These are phyloP conservation scores for Hypoxylon subgilvum DNA, from an alignment of 495 filamentous ascomycete genomes.

Conservation along the genomic window DNA sequence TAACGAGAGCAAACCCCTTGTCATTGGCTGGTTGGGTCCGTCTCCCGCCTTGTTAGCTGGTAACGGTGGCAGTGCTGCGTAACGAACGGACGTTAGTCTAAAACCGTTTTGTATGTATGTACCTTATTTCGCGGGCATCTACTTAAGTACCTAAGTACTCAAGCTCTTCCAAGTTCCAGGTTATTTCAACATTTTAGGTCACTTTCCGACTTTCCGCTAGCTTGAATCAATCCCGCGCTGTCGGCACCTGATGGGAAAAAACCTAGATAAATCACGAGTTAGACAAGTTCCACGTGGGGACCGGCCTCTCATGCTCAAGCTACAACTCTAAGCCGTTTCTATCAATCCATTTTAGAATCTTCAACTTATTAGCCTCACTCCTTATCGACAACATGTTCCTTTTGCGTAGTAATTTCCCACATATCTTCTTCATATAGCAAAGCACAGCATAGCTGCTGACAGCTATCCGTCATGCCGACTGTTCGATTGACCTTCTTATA, in stretches of 20 bases:
- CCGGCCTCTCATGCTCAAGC: constrained; percentile 2
- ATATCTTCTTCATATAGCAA: not conserved
- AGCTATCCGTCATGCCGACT: constrained; percentile 63
- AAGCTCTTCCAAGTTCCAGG: too few species aligned
- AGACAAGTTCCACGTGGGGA: constrained; percentile 18
- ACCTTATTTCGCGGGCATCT: too few species aligned
- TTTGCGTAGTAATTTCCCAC: constrained; percentile 10
- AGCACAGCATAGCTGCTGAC: constrained; percentile 17
- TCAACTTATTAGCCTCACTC: too few species aligned
- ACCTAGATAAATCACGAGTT: constrained; percentile 4
- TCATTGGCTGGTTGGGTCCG: too few species aligned
- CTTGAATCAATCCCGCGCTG: too few species aligned
- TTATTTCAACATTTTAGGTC: too few species aligned
- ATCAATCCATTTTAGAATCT: constrained; percentile 3
- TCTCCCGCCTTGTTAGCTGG: too few species aligned
- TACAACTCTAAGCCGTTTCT: constrained; percentile 8
- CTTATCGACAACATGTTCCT: constrained; percentile 23
- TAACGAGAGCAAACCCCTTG: constrained; percentile 42
- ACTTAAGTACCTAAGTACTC: not conserved
- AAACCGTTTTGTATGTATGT: too few species aligned
- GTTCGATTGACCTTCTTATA: constrained; percentile 76
- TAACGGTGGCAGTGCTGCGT: not conserved
- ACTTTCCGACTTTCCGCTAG: too few species aligned
- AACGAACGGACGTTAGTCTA: too few species aligned
- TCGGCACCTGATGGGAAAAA: too few species aligned